phyloP scores from a whole-genome alignment of 768 basidiomycete genomes.

The Rhizopogon salebrosus region DNA sequence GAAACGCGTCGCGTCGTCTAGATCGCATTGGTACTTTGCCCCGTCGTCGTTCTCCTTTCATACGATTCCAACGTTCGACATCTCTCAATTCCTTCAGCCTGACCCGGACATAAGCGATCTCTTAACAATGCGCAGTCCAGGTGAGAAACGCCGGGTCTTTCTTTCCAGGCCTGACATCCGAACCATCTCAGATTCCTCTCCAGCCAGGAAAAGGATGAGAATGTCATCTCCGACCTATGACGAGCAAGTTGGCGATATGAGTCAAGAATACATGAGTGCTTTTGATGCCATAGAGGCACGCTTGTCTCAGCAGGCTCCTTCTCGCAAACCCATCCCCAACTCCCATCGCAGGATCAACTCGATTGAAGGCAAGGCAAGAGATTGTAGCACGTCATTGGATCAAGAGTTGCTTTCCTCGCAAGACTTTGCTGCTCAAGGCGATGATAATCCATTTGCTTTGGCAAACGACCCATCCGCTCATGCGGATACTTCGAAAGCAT shows the following conservation, averaged over 20 bases:
- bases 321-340: background rate
- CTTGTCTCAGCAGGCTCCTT: constrained; percentile 32
- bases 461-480: background rate
- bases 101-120: background rate
- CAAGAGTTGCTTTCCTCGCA: background rate
- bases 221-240: constrained; percentile 67
- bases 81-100: background rate
- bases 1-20: background rate
- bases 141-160: background rate
- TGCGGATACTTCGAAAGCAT: background rate
- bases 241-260: constrained; percentile 43
- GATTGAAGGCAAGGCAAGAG: background rate
- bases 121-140: background rate
- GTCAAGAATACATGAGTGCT: constrained; percentile 49
- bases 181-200: constrained; percentile 15
- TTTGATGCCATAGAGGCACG: constrained; percentile 47
- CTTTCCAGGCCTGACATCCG: background rate
- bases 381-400: background rate
- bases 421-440: constrained; percentile 5
- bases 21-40: background rate
- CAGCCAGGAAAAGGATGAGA: constrained; percentile 53
- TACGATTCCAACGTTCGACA: no score
- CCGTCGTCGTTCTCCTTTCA: background rate
- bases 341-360: background rate
- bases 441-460: constrained; percentile 18